Conservation (phyloP, 2,329 filamentous ascomycete genomes). For the Paecilomyces fulvus region DNA sequence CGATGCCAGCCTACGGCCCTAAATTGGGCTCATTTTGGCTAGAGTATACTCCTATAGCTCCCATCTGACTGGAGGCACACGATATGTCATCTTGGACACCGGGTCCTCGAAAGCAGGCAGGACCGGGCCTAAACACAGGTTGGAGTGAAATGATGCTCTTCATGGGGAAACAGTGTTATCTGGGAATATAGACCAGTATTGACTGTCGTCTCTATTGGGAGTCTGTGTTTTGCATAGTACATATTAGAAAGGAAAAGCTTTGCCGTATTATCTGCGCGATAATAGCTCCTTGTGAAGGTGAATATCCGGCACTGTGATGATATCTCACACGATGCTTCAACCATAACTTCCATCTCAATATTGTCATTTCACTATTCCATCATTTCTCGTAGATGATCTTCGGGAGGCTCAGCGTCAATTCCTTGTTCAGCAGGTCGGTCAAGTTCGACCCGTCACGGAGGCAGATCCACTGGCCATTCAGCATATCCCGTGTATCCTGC, state of each 20-base stretch:
- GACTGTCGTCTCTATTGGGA: background rate
- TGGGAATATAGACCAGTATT: background rate
- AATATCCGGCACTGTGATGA: background rate
- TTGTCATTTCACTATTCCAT: background rate
- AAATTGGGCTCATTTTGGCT: background rate
- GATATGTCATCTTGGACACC: background rate
- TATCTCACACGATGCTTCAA: background rate
- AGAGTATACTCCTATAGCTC: background rate
- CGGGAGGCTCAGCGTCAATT: slow-evolving; percentile 61
- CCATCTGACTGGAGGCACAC: background rate
- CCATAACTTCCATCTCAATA: background rate
- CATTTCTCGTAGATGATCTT: slow-evolving; percentile 28
- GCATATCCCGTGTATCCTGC: slow-evolving; percentile 52
- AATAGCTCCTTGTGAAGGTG: background rate
- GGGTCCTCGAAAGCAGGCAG: too few relatives aligned
- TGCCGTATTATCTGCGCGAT: background rate
- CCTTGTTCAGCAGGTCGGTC: slow-evolving; percentile 61
- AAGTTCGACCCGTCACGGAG: slow-evolving; percentile 72
- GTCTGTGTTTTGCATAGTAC: background rate
- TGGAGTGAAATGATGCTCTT: background rate
- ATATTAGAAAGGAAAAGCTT: background rate
- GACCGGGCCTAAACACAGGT: background rate
- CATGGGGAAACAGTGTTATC: background rate
- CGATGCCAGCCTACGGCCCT: background rate
- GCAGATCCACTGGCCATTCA: slow-evolving; percentile 74